Percentiles rank a stretch among this genome's conserved stretches.
Conservation (phyloP, 2,329 filamentous ascomycete genomes). For the Diaporthe aspalathi region DNA sequence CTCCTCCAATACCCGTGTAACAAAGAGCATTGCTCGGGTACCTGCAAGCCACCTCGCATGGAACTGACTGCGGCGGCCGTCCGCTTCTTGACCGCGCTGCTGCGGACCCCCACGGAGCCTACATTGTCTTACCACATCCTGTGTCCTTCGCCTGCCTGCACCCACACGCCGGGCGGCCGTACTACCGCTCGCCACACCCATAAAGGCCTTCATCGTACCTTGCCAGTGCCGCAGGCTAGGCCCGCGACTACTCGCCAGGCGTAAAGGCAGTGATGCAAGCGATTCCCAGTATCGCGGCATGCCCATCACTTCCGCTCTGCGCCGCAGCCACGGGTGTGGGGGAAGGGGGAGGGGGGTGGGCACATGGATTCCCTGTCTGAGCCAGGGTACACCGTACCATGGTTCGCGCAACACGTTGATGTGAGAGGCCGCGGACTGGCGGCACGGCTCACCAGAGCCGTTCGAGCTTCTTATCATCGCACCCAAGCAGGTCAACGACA, state of each 20-base stretch:
- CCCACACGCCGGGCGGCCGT: conserved; percentile 19
- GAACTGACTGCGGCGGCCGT: conserved; percentile 13
- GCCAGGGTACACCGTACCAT: conserved; percentile 7
- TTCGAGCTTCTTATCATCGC: conserved; percentile 2
- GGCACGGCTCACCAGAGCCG: conserved; percentile 1
- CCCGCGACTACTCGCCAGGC: not conserved
- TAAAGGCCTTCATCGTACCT: not conserved
- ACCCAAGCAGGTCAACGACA: conserved; percentile 23
- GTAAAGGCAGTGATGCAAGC: conserved; percentile 26
- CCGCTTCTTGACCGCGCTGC: conserved; percentile 8
- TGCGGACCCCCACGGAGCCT: conserved; percentile 34
- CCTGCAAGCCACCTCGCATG: conserved; percentile 16
- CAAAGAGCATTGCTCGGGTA: conserved; percentile 5
- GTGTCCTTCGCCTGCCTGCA: conserved; percentile 7
- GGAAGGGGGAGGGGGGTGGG: conserved; percentile 13
- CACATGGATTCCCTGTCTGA: conserved; percentile 29
- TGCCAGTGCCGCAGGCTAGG: not conserved
- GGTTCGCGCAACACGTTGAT: not conserved
- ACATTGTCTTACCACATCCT: conserved; percentile 28
- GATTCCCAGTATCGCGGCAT: conserved; percentile 2
- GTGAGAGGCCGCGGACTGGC: not conserved
- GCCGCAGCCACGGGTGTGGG: conserved; percentile 8
- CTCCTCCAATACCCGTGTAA: conserved; percentile 2
- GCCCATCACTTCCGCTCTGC: conserved; percentile 11
- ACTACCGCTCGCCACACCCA: conserved; percentile 6